Conservation (phyloP, 805 yeast genomes). For the Isabelozyma rhagii region DNA sequence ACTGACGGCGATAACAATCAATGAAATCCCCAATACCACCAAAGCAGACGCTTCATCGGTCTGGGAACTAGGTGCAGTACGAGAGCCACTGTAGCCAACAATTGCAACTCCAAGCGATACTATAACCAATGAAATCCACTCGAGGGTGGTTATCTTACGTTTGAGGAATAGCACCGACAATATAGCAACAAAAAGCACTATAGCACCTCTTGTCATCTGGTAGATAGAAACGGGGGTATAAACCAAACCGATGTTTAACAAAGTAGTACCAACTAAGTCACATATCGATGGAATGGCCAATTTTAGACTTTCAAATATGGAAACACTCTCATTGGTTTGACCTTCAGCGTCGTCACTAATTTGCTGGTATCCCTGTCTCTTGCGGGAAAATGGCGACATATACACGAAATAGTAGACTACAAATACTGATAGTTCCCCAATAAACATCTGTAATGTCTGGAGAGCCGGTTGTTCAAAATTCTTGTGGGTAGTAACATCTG, state of each 20-base stretch:
- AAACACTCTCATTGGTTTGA: conserved; percentile 4
- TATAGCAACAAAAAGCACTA: conserved; percentile 72
- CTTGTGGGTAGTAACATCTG: conserved; percentile 38
- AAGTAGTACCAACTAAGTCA: conserved; percentile 70
- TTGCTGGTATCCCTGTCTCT: conserved; percentile 13
- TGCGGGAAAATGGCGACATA: conserved; percentile 5
- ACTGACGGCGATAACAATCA: conserved; percentile 61
- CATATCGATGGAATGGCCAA: conserved; percentile 63
- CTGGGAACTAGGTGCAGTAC: conserved; percentile 14
- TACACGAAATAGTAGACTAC: conserved; percentile 33
- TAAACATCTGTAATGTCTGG: conserved; percentile 78
- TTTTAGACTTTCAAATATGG: conserved; percentile 15
- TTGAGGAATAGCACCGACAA: conserved; percentile 63
- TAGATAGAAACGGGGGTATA: conserved; percentile 77
- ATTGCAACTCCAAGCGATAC: conserved; percentile 67
- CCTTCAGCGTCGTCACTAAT: conserved; percentile 5
- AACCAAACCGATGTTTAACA: conserved; percentile 71
- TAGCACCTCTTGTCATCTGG: conserved; percentile 82
- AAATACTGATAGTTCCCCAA: conserved; percentile 61
- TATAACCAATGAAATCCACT: conserved; percentile 65
- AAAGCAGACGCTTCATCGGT: conserved; percentile 10
- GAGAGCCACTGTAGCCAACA: conserved; percentile 70
- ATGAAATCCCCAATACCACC: conserved; percentile 51
- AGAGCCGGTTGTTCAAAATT: conserved; percentile 74
- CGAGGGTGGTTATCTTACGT: conserved; percentile 52